Percentiles rank a stretch among this genome's conserved stretches.
phyloP scores from a whole-genome alignment of 2,329 filamentous ascomycete species.

The Xylariaceae sp. region DNA sequence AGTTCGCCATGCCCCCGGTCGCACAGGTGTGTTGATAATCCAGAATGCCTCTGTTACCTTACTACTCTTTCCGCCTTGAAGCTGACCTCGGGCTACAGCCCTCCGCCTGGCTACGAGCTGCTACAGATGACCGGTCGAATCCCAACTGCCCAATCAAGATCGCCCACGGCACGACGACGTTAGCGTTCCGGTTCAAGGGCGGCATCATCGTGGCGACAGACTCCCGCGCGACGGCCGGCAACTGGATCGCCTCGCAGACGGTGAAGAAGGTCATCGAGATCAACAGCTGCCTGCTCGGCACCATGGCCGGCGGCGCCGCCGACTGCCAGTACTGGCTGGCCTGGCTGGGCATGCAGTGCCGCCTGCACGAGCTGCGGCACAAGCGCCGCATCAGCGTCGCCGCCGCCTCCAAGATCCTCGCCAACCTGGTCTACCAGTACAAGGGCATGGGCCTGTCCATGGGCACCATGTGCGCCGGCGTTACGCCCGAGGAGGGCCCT shows the following conservation, averaged over 20 bases:
- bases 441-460: constrained; percentile 98
- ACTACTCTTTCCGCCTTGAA: neutral
- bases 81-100: too few species aligned
- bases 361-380: constrained; percentile 97
- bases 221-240: constrained; percentile 91
- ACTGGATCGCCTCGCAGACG: constrained; percentile 99
- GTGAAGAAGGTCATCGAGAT: constrained; percentile 99
- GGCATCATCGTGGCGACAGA: constrained; percentile 98
- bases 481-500: constrained; percentile 90
- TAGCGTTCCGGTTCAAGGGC: constrained; percentile 96
- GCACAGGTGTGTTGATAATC: constrained; percentile 67
- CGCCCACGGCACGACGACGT: constrained; percentile 95
- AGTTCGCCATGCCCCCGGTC: constrained; percentile 91
- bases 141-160: constrained; percentile 98
- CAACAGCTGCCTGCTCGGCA: constrained; percentile 88
- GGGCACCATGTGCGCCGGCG: constrained; percentile 99
- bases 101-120: constrained; percentile 89
- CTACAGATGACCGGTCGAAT: constrained; percentile 96
- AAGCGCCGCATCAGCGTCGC: constrained; percentile 98
- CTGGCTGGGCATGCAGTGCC: constrained; percentile 98
- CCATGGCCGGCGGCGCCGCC: constrained; percentile 96
- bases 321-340: constrained; percentile 99
- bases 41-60: neutral
- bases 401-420: constrained; percentile 95
- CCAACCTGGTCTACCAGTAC: constrained; percentile 97